Conservation (phyloP, 73 alveolate species). For the Paraurostyla sp. region DNA sequence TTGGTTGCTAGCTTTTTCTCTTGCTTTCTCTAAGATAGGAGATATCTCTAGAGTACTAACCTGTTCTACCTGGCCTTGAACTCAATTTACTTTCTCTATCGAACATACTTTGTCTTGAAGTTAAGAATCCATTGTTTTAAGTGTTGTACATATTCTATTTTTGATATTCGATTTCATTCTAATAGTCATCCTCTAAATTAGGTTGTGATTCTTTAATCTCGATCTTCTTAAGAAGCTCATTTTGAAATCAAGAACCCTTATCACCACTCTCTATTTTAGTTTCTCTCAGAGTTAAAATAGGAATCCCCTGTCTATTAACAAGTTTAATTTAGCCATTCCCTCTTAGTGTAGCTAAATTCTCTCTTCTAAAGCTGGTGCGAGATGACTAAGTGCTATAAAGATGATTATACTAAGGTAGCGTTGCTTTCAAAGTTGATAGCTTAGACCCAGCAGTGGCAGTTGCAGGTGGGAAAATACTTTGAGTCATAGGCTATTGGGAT, state of each 20-base stretch:
- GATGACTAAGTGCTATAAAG: no score
- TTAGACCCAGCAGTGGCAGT: no score
- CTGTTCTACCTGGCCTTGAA: no score
- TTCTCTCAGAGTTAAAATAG: conserved; percentile 5
- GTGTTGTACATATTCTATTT: background rate
- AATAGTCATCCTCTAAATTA: background rate
- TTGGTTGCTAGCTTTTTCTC: background rate
- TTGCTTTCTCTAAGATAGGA: conserved; percentile 16
- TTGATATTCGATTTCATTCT: background rate
- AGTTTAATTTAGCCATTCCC: conserved; percentile 2
- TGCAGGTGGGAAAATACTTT: no score
- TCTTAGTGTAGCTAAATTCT: no score
- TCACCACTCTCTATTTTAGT: background rate
- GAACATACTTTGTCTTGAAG: no score
- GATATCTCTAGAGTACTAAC: conserved; percentile 26
- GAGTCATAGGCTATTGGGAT: no score
- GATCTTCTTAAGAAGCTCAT: background rate
- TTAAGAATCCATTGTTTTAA: background rate
- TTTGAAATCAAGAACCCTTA: background rate
- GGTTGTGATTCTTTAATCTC: background rate
- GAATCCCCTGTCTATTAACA: conserved; percentile 19
- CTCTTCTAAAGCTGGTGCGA: no score
- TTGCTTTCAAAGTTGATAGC: no score
- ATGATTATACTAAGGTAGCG: no score
- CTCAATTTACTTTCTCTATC: no score